Conservation (phyloP, 257 asterid species). For the Fraxinus excelsior region DNA sequence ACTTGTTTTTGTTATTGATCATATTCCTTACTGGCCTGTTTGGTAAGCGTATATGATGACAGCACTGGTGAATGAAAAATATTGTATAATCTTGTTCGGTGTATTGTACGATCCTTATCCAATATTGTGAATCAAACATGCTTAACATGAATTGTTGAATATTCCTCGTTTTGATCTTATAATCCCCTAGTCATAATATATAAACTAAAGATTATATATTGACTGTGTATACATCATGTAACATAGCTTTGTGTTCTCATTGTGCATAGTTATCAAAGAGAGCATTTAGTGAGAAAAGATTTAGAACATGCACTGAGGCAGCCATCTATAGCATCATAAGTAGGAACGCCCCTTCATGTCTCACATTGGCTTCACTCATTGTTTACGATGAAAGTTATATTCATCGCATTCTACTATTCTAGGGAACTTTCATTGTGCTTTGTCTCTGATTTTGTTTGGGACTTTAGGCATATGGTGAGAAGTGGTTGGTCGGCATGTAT, state of each 20-base stretch:
- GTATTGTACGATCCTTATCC: background rate
- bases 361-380: background rate
- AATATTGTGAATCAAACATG: background rate
- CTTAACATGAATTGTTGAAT: background rate
- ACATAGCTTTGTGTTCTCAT: background rate
- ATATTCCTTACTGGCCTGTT: background rate
- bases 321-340: background rate
- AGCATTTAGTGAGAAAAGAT: too few species aligned
- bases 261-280: background rate
- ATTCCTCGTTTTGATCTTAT: background rate
- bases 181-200: background rate
- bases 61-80: background rate
- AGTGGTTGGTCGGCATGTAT: too few species aligned
- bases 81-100: background rate
- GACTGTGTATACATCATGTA: background rate
- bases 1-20: background rate
- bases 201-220: background rate
- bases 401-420: background rate
- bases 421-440: background rate
- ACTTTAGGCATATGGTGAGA: background rate
- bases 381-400: background rate
- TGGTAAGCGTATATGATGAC: background rate
- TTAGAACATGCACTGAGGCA: background rate
- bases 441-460: background rate
- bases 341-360: background rate